Conservation (phyloP, 2,329 filamentous ascomycete species). For the Teratosphaeria zuluensis region DNA sequence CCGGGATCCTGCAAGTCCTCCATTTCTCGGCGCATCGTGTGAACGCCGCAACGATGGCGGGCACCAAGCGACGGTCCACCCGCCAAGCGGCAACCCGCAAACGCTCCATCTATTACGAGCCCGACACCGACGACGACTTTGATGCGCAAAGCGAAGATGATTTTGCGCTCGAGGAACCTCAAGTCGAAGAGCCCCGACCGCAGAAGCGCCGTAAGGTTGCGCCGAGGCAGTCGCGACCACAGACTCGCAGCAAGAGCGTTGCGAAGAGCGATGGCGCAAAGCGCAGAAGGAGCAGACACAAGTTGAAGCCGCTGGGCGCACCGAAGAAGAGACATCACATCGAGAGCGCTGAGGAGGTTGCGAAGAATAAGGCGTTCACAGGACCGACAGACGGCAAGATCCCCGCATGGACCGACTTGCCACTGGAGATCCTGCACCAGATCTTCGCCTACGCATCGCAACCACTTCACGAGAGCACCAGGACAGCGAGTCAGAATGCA, state of each 20-base stretch:
- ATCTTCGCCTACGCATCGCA: constrained; percentile 26
- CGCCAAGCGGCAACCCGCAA: constrained; percentile 25
- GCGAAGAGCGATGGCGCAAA: neutral
- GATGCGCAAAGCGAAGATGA: constrained; percentile 16
- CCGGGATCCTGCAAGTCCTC: too few species aligned
- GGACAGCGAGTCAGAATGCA: constrained; percentile 14
- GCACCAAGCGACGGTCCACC: constrained; percentile 24
- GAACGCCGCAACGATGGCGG: constrained; percentile 9
- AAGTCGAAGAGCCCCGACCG: constrained; percentile 8
- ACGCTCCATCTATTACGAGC: constrained; percentile 25
- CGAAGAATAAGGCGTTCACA: constrained; percentile 12
- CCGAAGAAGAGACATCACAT: neutral
- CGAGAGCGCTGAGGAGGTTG: neutral
- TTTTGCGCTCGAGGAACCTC: constrained; percentile 8
- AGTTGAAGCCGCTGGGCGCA: neutral
- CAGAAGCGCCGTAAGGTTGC: constrained; percentile 14
- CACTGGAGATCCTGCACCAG: constrained; percentile 24
- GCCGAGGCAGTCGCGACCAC: constrained; percentile 9
- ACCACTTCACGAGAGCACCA: constrained; percentile 14
- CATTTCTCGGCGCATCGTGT: neutral
- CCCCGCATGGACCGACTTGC: constrained; percentile 26
- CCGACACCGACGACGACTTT: constrained; percentile 28
- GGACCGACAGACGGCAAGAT: constrained; percentile 25
- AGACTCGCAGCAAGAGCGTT: constrained; percentile 16
- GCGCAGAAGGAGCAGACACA: neutral